A percentile compares a stretch with the other conserved stretches of the same genome.
Conservation (phyloP, 2,329 filamentous ascomycete species). For the Neurospora sp. region DNA sequence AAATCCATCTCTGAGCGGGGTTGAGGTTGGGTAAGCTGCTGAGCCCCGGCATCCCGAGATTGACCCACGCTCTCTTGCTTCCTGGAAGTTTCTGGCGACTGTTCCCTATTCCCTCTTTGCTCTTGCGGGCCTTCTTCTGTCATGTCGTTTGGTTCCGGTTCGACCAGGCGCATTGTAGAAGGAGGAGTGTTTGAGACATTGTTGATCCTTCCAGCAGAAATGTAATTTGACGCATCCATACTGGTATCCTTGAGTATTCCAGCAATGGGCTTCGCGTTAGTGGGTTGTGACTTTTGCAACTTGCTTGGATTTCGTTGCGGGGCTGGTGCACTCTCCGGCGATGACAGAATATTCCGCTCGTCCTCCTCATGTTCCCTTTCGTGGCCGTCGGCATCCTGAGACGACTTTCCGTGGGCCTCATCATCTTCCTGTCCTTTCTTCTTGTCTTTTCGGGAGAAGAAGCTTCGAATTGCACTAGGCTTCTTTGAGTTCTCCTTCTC, state of each 20-base stretch:
- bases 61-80: slow-evolving; percentile 28
- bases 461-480: slow-evolving; percentile 44
- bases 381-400: slow-evolving; percentile 39
- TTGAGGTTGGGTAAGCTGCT: slow-evolving; percentile 49
- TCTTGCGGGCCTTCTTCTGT: slow-evolving; percentile 14
- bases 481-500: slow-evolving; percentile 63
- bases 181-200: slow-evolving; percentile 47
- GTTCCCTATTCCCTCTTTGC: slow-evolving; percentile 22
- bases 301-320: slow-evolving; percentile 54
- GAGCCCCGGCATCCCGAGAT: slow-evolving; percentile 37
- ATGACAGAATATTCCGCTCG: slow-evolving; percentile 30
- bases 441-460: slow-evolving; percentile 54
- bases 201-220: slow-evolving; percentile 35
- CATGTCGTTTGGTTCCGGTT: slow-evolving; percentile 22
- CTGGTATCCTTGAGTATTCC: slow-evolving; percentile 23
- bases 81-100: slow-evolving; percentile 22
- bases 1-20: slow-evolving; percentile 59
- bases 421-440: slow-evolving; percentile 49
- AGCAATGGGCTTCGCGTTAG: slow-evolving; percentile 30
- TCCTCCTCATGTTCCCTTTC: slow-evolving; percentile 32
- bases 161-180: slow-evolving; percentile 48
- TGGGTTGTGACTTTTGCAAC: slow-evolving; percentile 57
- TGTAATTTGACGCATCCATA: slow-evolving; percentile 32
- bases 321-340: slow-evolving; percentile 31
- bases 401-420: slow-evolving; percentile 51